Conservation (phyloP, 257 asterid species). For the Ilex asprella region DNA sequence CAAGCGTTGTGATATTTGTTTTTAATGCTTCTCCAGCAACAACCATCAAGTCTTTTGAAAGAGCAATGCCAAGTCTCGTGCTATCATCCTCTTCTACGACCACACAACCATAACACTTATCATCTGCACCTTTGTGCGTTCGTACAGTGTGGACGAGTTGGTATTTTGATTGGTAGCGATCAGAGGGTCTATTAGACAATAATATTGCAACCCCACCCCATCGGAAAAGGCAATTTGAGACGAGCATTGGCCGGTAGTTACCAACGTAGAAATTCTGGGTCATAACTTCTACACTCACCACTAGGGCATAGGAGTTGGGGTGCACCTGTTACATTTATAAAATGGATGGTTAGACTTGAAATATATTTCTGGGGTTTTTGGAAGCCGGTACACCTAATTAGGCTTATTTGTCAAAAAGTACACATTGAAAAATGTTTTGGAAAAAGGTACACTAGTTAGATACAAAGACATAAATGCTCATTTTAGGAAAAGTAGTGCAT, state of each 20-base stretch:
- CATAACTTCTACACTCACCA: conserved; percentile 61
- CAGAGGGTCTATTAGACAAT: conserved; percentile 43
- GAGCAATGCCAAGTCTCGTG: conserved; percentile 25
- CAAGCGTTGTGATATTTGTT: conserved; percentile 36
- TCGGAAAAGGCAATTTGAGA: conserved; percentile 64
- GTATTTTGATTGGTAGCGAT: conserved; percentile 44
- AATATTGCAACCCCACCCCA: conserved; percentile 74
- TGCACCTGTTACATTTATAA: conserved; percentile 30
- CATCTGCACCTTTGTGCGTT: conserved; percentile 60
- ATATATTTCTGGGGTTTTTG: no score
- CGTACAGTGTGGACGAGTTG: conserved; percentile 58
- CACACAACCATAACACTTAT: conserved; percentile 49
- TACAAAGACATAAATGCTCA: no score
- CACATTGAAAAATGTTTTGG: no score
- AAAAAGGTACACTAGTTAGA: no score
- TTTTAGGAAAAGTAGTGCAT: no score
- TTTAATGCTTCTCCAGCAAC: conserved; percentile 49
- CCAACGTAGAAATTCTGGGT: conserved; percentile 67
- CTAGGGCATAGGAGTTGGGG: conserved; percentile 66
- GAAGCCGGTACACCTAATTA: no score
- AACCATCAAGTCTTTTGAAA: conserved; percentile 46
- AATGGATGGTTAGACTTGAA: no score
- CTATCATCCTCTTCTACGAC: conserved; percentile 51
- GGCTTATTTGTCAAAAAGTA: no score
- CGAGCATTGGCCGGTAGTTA: conserved; percentile 57